Base-by-base conservation (phyloP, 2,329 filamentous ascomycete genomes). In the Pyrenophora teres region DNA sequence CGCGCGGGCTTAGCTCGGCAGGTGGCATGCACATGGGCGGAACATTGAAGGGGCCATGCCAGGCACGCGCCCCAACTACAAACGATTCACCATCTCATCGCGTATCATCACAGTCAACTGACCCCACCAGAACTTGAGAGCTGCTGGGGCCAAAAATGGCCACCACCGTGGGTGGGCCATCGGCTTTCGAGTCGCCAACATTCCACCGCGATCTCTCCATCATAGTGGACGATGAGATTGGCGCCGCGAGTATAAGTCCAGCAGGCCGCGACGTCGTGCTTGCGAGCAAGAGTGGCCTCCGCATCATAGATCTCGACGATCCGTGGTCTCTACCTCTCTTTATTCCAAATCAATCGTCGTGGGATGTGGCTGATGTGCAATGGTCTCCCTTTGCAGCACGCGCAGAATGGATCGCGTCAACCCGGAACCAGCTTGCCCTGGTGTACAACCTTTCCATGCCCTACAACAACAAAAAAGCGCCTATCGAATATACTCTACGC, bases 281-380 rank as follows among this genome's bases (percentile, higher is more conserved):
- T 58, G 93, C 92, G 59, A 87, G 86, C 43, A 90, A 90, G 46
- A 88, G 94, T 67, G 92, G 92, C 40, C 82, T 97, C 48, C 88
- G 93, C 69, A 91, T 97, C 62, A 92, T 97, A 67, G 92, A 97
- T 65, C 81, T 97, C 40, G 92, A 97, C 76, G 92, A 87, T 9
- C 91, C 91, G 0, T 94, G 92, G 70, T 94, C 88, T 53, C 88
- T 89, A 8, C 93, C 93, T 15, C 87, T 92, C 15, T 88, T 92
- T 65, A 81, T 97, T 62, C 88, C 88, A 56, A 90, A 96, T 74
- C 88, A 90, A 48, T 87, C 91, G 37, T 88, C 90, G n/a, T 97
- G 92, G 91, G 86, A 96, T 44, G 92, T 96, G 4, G 92, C 93
- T 9, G 93, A 97, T 73, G 92, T 96, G 25, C 93, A 97, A 74